Evolutionary conservation across 2,329 filamentous ascomycete species (phyloP).

Genomic region (Scedosporium aurantiacum): DNA sequence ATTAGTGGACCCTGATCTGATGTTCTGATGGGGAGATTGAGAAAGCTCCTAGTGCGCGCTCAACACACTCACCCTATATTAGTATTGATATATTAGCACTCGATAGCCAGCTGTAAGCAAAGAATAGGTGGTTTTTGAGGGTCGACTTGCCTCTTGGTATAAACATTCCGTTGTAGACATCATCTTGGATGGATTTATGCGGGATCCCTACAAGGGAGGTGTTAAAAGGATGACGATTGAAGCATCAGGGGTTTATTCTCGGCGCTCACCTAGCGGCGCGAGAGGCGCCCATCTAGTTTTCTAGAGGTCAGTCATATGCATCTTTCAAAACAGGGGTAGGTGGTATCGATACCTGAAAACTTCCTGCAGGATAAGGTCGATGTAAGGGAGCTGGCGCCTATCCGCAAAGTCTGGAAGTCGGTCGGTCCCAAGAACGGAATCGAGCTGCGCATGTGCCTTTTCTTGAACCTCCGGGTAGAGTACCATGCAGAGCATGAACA

Average conservation of each 20-base stretch:
- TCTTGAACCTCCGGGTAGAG: conserved; percentile 30
- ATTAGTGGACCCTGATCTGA: neutral
- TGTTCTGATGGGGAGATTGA: neutral
- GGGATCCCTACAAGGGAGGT: conserved; percentile 29
- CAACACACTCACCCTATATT: neutral
- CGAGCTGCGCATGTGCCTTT: conserved; percentile 34
- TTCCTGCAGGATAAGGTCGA: conserved; percentile 34
- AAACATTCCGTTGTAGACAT: conserved; percentile 44
- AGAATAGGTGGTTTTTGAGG: too few species aligned
- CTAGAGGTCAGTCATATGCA: too few species aligned
- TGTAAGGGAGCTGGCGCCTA: conserved; percentile 27
- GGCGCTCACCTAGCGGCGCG: conserved; percentile 28
- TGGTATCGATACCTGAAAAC: conserved; percentile 20
- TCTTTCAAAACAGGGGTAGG: neutral
- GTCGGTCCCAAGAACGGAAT: conserved; percentile 26
- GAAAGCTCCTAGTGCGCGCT: too few species aligned
- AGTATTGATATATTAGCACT: neutral
- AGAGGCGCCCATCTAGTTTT: conserved; percentile 27
- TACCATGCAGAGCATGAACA: conserved; percentile 31
- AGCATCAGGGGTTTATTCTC: conserved; percentile 7
- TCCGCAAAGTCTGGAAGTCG: conserved; percentile 36
- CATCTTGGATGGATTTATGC: conserved; percentile 42
- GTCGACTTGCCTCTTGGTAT: conserved; percentile 37
- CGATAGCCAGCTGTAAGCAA: too few species aligned
- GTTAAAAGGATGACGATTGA: neutral